Percentiles rank a stretch among this genome's conserved stretches.
Evolutionary conservation across 805 yeast species (phyloP).

Genomic region (Candida arabinofermentans): DNA sequence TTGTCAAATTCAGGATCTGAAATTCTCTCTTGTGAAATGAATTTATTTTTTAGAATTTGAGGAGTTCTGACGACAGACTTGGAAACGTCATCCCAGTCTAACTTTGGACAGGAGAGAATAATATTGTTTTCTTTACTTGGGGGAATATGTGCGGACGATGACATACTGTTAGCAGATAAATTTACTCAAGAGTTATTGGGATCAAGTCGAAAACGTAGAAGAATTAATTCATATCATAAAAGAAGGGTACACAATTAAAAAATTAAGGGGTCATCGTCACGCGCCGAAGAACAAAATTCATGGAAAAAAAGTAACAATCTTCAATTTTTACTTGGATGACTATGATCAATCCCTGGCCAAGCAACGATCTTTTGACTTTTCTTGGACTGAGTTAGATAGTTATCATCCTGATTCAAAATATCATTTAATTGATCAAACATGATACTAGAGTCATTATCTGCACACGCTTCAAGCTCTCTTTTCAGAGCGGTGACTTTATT

Average conservation of each 20-base stretch:
- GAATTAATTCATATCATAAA: neutral
- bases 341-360: constrained; percentile 69
- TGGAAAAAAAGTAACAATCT: too few relatives aligned
- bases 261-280: too few relatives aligned
- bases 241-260: too few relatives aligned
- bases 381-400: constrained; percentile 12
- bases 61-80: constrained; percentile 30
- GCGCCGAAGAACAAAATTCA: too few relatives aligned
- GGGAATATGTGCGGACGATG: neutral
- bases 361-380: constrained; percentile 36
- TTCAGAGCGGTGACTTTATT: constrained; percentile 27
- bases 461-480: constrained; percentile 10
- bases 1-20: constrained; percentile 37
- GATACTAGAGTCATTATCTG: constrained; percentile 2
- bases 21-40: constrained; percentile 28
- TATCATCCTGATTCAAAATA: constrained; percentile 17
- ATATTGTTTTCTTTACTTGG: constrained; percentile 6
- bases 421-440: constrained; percentile 13
- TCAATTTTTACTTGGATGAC: constrained; percentile 43
- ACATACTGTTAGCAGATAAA: too few relatives aligned
- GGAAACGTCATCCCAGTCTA: constrained; percentile 27
- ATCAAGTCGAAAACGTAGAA: neutral
- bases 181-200: too few relatives aligned
- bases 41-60: constrained; percentile 30
- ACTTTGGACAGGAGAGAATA: constrained; percentile 17